A percentile compares a stretch with the other conserved stretches of the same genome.
phyloP scores from a whole-genome alignment of 2,329 filamentous ascomycete genomes.

The Shiraia bambusicola region DNA sequence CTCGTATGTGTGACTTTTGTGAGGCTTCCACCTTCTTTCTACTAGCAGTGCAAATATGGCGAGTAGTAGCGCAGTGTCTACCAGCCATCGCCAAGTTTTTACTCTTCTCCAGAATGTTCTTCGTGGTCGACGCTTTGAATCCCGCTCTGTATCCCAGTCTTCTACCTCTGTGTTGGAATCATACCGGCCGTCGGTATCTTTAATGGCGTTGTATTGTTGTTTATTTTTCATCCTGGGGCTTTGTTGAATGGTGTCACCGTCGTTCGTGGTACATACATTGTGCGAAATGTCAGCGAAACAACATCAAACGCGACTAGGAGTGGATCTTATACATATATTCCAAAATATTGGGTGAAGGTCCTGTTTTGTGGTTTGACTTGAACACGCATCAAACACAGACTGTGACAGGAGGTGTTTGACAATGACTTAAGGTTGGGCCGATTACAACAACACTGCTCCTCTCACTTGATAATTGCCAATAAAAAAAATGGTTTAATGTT shows the following conservation, averaged over 20 bases:
- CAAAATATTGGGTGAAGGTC: too few species aligned
- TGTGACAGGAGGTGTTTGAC: not conserved
- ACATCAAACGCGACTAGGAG: too few species aligned
- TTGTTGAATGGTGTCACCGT: not conserved
- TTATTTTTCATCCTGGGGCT: constrained; percentile 18
- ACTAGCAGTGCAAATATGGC: constrained; percentile 31
- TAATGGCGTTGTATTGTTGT: constrained; percentile 27
- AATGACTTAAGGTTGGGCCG: not conserved
- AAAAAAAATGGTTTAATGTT: too few species aligned
- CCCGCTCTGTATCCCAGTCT: constrained; percentile 23
- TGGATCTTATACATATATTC: too few species aligned
- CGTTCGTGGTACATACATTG: too few species aligned
- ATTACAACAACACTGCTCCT: too few species aligned
- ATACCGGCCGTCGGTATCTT: constrained; percentile 19
- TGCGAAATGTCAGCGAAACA: too few species aligned
- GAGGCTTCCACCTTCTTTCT: constrained; percentile 25
- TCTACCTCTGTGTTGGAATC: constrained; percentile 35
- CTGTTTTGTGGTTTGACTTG: too few species aligned
- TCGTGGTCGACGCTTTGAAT: constrained; percentile 6
- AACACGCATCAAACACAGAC: too few species aligned
- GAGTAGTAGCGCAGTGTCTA: constrained; percentile 32
- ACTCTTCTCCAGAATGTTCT: constrained; percentile 16
- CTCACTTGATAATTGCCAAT: too few species aligned
- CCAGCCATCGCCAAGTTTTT: constrained; percentile 25
- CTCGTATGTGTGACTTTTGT: constrained; percentile 20